Evolutionary conservation across 768 basidiomycete species (phyloP).

Genomic region (Lentinula sp.): DNA sequence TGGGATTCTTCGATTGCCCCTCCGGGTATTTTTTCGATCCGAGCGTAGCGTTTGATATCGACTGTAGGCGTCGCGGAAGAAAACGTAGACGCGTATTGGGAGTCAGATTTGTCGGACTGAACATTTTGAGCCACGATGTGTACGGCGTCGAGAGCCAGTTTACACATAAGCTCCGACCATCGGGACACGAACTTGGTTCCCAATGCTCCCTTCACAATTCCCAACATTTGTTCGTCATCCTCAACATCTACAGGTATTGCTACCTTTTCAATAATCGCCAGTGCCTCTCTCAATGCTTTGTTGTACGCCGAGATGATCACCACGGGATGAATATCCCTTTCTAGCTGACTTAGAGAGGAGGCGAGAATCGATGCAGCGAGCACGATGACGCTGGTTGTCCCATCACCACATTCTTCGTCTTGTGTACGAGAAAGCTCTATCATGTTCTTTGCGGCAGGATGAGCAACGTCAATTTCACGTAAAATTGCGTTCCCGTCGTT

Average conservation of each 20-base stretch:
- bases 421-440: conserved; percentile 97
- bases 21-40: conserved; percentile 96
- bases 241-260: conserved; percentile 85
- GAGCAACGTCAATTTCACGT: conserved; percentile 97
- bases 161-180: conserved; percentile 98
- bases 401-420: conserved; percentile 98
- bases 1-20: conserved; percentile 92
- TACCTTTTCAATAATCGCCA: conserved; percentile 82
- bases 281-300: conserved; percentile 88
- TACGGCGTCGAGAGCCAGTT: conserved; percentile 87
- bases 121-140: conserved; percentile 80
- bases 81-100: background rate
- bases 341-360: conserved; percentile 86
- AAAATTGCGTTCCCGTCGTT: conserved; percentile 99
- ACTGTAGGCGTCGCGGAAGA: conserved; percentile 30
- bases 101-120: conserved; percentile 59
- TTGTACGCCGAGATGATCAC: conserved; percentile 99
- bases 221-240: conserved; percentile 87
- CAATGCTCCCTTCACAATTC: conserved; percentile 96
- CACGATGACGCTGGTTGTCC: conserved; percentile 97
- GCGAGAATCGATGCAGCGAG: conserved; percentile 87
- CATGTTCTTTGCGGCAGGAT: conserved; percentile 99
- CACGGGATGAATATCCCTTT: conserved; percentile 97
- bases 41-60: conserved; percentile 96
- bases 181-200: conserved; percentile 96